Evolutionary conservation across 140 eudicot species (phyloP), one percentile per base, ranked within the genome.

Genomic region (Flaveria floridana): DNA sequence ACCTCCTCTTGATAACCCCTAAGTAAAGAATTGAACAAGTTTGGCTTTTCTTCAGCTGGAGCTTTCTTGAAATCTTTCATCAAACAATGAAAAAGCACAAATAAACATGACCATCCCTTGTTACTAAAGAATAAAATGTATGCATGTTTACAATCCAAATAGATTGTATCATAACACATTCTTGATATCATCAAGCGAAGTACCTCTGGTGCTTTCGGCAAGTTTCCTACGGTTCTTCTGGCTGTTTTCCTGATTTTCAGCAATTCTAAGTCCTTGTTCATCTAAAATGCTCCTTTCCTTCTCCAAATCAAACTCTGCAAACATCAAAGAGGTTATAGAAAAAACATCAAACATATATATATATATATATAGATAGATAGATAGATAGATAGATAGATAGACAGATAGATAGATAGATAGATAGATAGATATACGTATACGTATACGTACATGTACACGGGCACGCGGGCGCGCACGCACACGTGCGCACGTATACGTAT

Each of bases 141-240:
- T 30, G 52, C 42, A 15, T 46, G 12, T 50, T 71, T 71, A 10
- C 25, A 68, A 69, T 13, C 37, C 26, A 55, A 18, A 71, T 55
- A 47, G 10, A 44, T 76, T 34, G 52, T 11, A 46, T 41, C 2
- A 52, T 52, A 15, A 52, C 10, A 52, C 19, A 50, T 50, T 50
- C 56, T 13, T 14, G 56, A 14, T 34, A 34, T 34, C 7, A 34
- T 34, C 41, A 34, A 4, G 41, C 6, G 41, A 34, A 34, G 70
- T 77, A 92, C 98, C 98, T 90, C 98, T 83, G 74, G 98, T 93
- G 84, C 89, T 88, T 89, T 93, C 98, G 8, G 98, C 97, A 41
- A 93, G 98, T 71, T 88, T 93, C 77, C 97, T 79, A 9, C 99
- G 89, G 76, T 90, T 93, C 85, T 93, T 93, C 85, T 93, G 98